Conservation (phyloP, 306 rosid genomes). For the Ziziphus jujuba region DNA sequence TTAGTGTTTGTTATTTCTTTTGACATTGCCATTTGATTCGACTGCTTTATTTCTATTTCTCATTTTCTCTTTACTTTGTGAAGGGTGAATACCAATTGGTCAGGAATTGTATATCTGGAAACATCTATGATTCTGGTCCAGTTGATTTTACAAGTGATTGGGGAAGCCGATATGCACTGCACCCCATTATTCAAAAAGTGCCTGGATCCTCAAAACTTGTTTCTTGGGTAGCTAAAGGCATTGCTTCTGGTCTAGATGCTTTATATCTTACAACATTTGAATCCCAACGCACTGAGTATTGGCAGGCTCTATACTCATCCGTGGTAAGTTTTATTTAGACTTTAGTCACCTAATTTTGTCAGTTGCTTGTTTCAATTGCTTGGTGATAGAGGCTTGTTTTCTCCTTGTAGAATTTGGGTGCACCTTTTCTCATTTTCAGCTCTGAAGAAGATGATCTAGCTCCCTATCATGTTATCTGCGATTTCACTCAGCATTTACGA, state of each 20-base stretch:
- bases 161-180: conserved; percentile 77
- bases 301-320: conserved; percentile 88
- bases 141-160: conserved; percentile 89
- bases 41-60: conserved; percentile 3
- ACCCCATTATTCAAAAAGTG: conserved; percentile 63
- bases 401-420: conserved; percentile 70
- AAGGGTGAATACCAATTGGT: conserved; percentile 66
- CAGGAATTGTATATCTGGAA: conserved; percentile 75
- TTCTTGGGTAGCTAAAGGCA: conserved; percentile 86
- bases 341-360: neutral
- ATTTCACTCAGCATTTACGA: conserved; percentile 64
- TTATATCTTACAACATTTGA: conserved; percentile 83
- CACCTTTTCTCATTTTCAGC: conserved; percentile 86
- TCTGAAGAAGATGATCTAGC: conserved; percentile 86
- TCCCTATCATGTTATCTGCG: conserved; percentile 55
- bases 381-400: conserved; percentile 13
- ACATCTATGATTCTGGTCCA: conserved; percentile 89
- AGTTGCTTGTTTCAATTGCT: neutral
- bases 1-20: neutral
- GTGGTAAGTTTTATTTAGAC: conserved; percentile 57
- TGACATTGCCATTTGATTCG: neutral
- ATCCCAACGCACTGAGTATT: conserved; percentile 75
- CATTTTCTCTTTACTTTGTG: conserved; percentile 26
- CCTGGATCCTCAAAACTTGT: conserved; percentile 78
- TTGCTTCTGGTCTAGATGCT: conserved; percentile 88